A percentile compares a stretch with the other conserved stretches of the same genome.
Evolutionary conservation across 2,329 filamentous ascomycete species (phyloP).

Genomic region (Fusarium setosum): DNA sequence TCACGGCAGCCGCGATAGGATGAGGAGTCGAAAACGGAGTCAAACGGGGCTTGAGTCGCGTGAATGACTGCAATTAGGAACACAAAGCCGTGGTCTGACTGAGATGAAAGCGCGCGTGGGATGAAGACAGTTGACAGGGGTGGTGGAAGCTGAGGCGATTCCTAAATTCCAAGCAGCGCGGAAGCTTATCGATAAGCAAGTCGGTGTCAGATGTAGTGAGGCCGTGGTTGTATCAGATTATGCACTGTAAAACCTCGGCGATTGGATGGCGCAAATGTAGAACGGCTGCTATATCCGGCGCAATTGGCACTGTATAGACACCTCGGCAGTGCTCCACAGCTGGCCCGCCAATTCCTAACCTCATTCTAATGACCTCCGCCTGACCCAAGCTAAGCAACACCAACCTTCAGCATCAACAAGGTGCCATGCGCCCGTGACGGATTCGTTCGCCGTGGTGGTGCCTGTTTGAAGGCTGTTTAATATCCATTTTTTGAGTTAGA

Average conservation of each 20-base stretch:
- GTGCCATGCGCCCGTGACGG: conserved; percentile 40
- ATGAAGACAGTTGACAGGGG: conserved; percentile 1
- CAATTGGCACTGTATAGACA: conserved; percentile 34
- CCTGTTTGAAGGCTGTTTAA: conserved; percentile 26
- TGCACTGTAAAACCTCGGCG: fast-evolving
- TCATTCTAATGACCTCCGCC: conserved; percentile 37
- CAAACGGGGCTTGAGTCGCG: background rate
- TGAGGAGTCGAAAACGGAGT: background rate
- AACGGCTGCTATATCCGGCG: fast-evolving
- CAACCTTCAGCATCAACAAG: conserved; percentile 28
- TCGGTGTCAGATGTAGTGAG: background rate
- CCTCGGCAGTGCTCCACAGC: conserved; percentile 11
- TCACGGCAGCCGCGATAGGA: background rate
- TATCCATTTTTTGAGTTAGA: background rate
- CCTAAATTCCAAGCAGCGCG: conserved; percentile 26
- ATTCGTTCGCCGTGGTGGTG: conserved; percentile 24
- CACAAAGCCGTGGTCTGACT: background rate
- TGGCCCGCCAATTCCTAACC: conserved; percentile 37
- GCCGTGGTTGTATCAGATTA: background rate
- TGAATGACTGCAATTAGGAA: background rate
- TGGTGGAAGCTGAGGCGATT: conserved; percentile 27
- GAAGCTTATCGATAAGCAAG: conserved; percentile 39
- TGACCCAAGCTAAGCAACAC: conserved; percentile 39
- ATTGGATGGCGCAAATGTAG: fast-evolving
- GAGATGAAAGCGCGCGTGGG: background rate